A percentile compares a stretch with the other conserved stretches of the same genome.
Conservation (phyloP, 1,284 basidiomycete species). For the Cutaneotrichosporon mucoides region DNA sequence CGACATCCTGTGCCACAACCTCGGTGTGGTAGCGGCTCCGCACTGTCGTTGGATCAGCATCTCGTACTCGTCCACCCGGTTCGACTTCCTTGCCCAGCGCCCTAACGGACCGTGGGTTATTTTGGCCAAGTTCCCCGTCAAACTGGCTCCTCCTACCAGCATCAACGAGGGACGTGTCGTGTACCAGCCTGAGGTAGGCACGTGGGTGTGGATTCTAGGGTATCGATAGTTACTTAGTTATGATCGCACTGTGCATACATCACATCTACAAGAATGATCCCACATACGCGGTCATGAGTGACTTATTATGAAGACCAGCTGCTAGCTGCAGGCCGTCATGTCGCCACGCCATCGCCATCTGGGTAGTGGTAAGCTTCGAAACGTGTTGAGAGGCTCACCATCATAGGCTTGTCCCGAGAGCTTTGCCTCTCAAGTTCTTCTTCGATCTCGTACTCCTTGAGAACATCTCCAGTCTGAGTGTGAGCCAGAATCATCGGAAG, state of each 20-base stretch:
- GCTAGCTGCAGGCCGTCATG: slow-evolving; percentile 41
- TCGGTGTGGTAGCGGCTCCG: slow-evolving; percentile 18
- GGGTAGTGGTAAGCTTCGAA: no score
- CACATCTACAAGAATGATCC: slow-evolving; percentile 16
- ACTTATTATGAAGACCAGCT: slow-evolving; percentile 39
- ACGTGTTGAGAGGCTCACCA: slow-evolving; percentile 24
- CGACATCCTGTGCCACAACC: slow-evolving; percentile 26
- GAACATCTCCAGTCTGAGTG: slow-evolving; percentile 25
- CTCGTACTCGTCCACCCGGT: slow-evolving; percentile 36
- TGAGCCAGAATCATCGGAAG: neutral
- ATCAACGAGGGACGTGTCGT: slow-evolving; percentile 2
- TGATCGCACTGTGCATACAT: neutral
- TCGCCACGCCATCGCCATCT: slow-evolving; percentile 40
- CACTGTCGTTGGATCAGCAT: slow-evolving; percentile 35
- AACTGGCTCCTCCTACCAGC: neutral
- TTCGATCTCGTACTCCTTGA: slow-evolving; percentile 32
- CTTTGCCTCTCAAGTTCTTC: slow-evolving; percentile 28
- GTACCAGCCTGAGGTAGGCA: slow-evolving; percentile 13
- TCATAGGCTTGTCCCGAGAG: slow-evolving; percentile 33
- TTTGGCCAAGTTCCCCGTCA: neutral
- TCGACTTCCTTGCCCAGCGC: slow-evolving; percentile 18
- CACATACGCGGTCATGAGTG: slow-evolving; percentile 31
- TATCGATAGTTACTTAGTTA: neutral
- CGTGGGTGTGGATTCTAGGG: slow-evolving; percentile 15
- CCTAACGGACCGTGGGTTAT: slow-evolving; percentile 3